Percentiles rank a stretch among this genome's conserved stretches.
These are phyloP conservation scores for Russula sp. DNA, from an alignment of 768 basidiomycete genomes.

Conservation along the genomic window DNA sequence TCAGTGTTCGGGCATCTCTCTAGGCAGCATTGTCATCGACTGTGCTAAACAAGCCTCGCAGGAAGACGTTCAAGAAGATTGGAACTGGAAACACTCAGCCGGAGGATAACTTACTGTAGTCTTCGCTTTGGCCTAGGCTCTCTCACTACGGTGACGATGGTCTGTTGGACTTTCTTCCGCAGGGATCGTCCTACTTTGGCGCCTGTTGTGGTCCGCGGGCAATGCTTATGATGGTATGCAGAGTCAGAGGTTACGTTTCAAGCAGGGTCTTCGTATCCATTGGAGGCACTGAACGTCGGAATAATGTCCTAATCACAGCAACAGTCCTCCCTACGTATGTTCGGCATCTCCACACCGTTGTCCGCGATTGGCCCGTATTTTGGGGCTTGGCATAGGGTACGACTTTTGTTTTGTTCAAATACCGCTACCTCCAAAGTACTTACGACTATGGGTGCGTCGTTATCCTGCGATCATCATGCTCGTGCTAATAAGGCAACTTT, in stretches of 20 bases:
- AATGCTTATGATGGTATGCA: conserved; percentile 27
- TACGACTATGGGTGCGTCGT: conserved; percentile 63
- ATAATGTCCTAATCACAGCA: conserved; percentile 82
- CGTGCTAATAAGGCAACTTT: conserved; percentile 44
- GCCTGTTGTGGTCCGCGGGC: conserved; percentile 2
- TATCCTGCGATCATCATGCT: not conserved
- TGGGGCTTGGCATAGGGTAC: conserved; percentile 79
- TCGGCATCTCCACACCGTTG: conserved; percentile 87
- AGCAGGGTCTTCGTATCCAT: conserved; percentile 74
- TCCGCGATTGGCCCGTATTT: conserved; percentile 84
- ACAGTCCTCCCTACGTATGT: conserved; percentile 80
- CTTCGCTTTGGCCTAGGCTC: conserved; percentile 90
- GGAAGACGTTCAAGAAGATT: conserved; percentile 97
- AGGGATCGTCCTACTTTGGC: conserved; percentile 42
- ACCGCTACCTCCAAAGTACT: conserved; percentile 78
- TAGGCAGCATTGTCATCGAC: too few species aligned
- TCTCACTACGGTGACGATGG: conserved; percentile 87
- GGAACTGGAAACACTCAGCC: conserved; percentile 73
- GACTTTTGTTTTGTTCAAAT: conserved; percentile 46
- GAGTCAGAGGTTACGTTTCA: conserved; percentile 85
- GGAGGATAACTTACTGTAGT: conserved; percentile 43
- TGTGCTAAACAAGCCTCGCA: conserved; percentile 26
- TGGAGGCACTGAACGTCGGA: conserved; percentile 68
- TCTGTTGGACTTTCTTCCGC: conserved; percentile 93
- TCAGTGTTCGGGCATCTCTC: conserved; percentile 51